Conservation (phyloP, 768 basidiomycete genomes). For the Auricularia sp. region DNA sequence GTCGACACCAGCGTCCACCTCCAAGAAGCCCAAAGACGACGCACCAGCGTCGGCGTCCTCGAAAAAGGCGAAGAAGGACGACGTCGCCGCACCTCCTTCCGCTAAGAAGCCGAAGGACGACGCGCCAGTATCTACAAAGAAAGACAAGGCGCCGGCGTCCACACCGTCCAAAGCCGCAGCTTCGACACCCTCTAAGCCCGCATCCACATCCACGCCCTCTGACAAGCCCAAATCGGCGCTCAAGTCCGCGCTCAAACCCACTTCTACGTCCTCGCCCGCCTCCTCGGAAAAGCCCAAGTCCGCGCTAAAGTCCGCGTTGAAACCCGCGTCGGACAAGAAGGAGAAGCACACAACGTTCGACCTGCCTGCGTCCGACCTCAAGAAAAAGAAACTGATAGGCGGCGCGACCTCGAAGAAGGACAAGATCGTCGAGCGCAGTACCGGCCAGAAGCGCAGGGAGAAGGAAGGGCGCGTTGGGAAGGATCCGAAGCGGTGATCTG, state of each 20-base stretch:
- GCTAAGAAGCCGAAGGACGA: neutral
- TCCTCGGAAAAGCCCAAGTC: neutral
- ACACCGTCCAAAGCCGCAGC: slow-evolving; percentile 9
- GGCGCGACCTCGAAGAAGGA: slow-evolving; percentile 53
- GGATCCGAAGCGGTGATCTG: too few relatives aligned
- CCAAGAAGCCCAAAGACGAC: slow-evolving; percentile 8
- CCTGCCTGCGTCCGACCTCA: slow-evolving; percentile 34
- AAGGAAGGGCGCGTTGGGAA: slow-evolving; percentile 28
- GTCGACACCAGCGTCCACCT: neutral
- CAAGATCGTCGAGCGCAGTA: slow-evolving; percentile 26
- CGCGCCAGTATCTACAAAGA: neutral
- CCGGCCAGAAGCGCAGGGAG: slow-evolving; percentile 33
- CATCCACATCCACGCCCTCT: slow-evolving; percentile 4
- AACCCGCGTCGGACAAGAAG: neutral
- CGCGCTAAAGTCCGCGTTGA: slow-evolving; percentile 1
- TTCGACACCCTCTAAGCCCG: slow-evolving; percentile 3
- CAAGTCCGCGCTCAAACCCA: slow-evolving; percentile 11
- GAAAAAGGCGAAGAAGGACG: neutral
- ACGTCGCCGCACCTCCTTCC: neutral
- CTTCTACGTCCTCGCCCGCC: slow-evolving; percentile 1
- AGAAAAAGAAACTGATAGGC: slow-evolving; percentile 38
- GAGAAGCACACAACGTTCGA: neutral
- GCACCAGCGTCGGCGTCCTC: slow-evolving; percentile 1
- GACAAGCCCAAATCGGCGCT: slow-evolving; percentile 13
- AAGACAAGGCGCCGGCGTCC: neutral